These are phyloP conservation scores for Asclepias syriaca DNA, from an alignment of 257 asterid species.

Conservation along the genomic window DNA sequence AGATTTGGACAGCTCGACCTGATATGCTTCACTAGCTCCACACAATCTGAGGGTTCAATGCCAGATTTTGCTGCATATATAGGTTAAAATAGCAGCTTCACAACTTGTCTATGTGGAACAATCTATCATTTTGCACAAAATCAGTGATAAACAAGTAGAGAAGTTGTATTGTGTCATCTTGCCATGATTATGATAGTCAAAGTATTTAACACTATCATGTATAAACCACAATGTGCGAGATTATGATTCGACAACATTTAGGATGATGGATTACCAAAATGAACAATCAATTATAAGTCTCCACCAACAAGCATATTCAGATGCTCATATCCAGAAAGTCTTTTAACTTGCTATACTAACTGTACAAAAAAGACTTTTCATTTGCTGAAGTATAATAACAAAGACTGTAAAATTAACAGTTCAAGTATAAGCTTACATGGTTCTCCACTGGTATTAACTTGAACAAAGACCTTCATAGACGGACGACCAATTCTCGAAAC, in stretches of 20 bases:
- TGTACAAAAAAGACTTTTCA: neutral
- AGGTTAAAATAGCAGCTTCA: constrained; percentile 12
- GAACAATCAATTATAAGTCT: neutral
- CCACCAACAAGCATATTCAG: neutral
- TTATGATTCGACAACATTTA: neutral
- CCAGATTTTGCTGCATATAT: constrained; percentile 79
- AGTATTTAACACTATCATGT: neutral
- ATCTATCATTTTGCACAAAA: neutral
- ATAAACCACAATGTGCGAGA: neutral
- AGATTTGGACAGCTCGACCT: constrained; percentile 62
- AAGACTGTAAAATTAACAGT: neutral
- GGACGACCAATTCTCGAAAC: constrained; percentile 62
- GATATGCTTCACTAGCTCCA: constrained; percentile 68
- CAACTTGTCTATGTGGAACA: constrained; percentile 7
- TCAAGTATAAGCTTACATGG: constrained; percentile 50
- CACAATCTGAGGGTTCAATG: constrained; percentile 59
- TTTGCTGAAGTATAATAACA: neutral
- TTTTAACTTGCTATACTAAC: neutral
- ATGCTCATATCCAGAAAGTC: neutral
- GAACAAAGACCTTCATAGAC: constrained; percentile 76
- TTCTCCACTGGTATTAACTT: constrained; percentile 92
- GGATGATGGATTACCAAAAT: neutral
- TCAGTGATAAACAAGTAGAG: neutral
- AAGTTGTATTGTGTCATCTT: neutral
- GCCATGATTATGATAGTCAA: neutral